Percentiles rank a stretch among this genome's conserved stretches.
Conservation (phyloP, 2,329 filamentous ascomycete species). For the Scedosporium minutisporum region DNA sequence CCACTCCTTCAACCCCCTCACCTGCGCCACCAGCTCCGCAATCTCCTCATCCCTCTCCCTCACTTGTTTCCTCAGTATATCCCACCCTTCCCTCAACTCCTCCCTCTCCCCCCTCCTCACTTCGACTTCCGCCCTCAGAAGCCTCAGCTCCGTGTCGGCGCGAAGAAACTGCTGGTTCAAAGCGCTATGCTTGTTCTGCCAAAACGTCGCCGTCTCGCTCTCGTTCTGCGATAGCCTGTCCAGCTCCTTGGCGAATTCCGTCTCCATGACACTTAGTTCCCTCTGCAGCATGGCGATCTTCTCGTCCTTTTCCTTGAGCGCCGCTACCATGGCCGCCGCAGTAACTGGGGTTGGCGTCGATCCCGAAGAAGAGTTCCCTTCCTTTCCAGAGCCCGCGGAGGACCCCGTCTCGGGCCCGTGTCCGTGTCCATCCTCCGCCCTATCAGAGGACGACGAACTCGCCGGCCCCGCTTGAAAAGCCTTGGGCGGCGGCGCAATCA, state of each 20-base stretch:
- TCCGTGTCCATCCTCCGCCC: background rate
- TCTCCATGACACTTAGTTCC: constrained; percentile 42
- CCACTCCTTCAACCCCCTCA: constrained; percentile 60
- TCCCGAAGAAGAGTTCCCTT: background rate
- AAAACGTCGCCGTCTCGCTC: constrained; percentile 45
- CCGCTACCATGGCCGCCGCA: background rate
- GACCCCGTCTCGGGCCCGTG: background rate
- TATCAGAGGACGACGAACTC: background rate
- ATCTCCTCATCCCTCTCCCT: constrained; percentile 47
- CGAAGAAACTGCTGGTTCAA: constrained; percentile 43
- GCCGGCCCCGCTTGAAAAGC: constrained; percentile 3
- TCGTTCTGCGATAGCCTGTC: constrained; percentile 43
- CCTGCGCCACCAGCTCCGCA: constrained; percentile 44
- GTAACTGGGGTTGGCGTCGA: background rate
- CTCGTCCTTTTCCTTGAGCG: constrained; percentile 25
- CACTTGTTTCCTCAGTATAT: constrained; percentile 34
- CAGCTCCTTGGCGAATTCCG: constrained; percentile 43
- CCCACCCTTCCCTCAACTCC: constrained; percentile 41
- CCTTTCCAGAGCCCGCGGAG: background rate
- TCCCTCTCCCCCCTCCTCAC: constrained; percentile 34
- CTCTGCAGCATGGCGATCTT: constrained; percentile 42
- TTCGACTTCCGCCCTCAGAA: constrained; percentile 40
- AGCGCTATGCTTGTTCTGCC: constrained; percentile 45
- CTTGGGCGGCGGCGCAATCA: constrained; percentile 6
- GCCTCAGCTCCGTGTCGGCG: constrained; percentile 41